Conservation (phyloP, 306 rosid genomes). For the Rosa chinensis region DNA sequence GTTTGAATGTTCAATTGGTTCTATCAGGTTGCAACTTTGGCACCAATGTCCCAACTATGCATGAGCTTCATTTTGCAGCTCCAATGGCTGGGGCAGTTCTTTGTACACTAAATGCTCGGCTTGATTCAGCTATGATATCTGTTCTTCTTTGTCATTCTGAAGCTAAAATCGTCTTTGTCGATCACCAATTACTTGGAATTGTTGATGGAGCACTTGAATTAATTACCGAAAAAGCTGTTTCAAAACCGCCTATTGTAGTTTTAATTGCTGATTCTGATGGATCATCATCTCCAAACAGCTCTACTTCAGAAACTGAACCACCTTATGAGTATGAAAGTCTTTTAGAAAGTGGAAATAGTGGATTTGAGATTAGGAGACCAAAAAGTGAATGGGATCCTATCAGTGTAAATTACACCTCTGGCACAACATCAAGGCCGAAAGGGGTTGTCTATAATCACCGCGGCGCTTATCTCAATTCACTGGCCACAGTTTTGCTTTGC, state of each 20-base stretch:
- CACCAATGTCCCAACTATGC: slow-evolving; percentile 87
- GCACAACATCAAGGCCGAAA: slow-evolving; percentile 91
- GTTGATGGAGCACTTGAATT: slow-evolving; percentile 53
- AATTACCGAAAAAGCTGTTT: slow-evolving; percentile 33
- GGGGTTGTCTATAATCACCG: slow-evolving; percentile 80
- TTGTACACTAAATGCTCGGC: slow-evolving; percentile 69
- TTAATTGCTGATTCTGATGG: slow-evolving; percentile 46
- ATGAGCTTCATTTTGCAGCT: slow-evolving; percentile 90
- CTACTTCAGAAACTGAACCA: slow-evolving; percentile 17
- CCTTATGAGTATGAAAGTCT: slow-evolving; percentile 62
- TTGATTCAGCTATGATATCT: slow-evolving; percentile 56
- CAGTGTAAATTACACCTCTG: slow-evolving; percentile 82
- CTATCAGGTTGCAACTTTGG: slow-evolving; percentile 73
- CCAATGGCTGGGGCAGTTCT: slow-evolving; percentile 93
- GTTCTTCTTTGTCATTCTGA: slow-evolving; percentile 58
- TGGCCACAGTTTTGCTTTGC: slow-evolving; percentile 64
- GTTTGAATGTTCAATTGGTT: slow-evolving; percentile 10
- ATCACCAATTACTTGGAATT: slow-evolving; percentile 56
- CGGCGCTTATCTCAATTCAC: slow-evolving; percentile 79
- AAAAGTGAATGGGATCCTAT: slow-evolving; percentile 76
- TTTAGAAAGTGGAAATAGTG: slow-evolving; percentile 36
- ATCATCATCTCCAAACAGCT: slow-evolving; percentile 14
- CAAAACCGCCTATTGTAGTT: slow-evolving; percentile 50
- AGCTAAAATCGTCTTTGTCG: slow-evolving; percentile 72
- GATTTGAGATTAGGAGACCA: slow-evolving; percentile 56